Evolutionary conservation across 805 yeast species (phyloP), one percentile per base, ranked within the genome.

Genomic region (Wickerhamomyces pijperi): DNA sequence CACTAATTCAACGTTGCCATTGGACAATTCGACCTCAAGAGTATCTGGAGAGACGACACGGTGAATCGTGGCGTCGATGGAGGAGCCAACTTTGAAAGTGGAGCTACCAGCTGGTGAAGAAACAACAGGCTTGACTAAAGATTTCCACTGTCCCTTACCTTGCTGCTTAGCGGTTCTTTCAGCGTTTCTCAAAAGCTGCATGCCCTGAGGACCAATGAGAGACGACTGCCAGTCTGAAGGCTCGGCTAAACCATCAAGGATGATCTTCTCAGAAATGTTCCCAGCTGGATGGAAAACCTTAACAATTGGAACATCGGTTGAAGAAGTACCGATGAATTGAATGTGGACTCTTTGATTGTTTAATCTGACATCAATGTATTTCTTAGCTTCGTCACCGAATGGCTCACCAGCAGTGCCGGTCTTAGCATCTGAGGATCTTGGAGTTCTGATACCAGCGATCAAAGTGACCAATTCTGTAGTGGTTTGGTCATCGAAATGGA

Each of bases 171-270:
- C 92, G 1, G 65, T 53, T 44, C 67, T 72, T 55, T 83, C 94
- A 20, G 78, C 74, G 42, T 65, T 70, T 52, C 94, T 72, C 39
- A 82, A 67, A 28, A 55, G 53, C 2, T 69, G 48, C 87, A 85
- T 82, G 19, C 65, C 63, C 34, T 67, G 60, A 11, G 86, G 62
- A 5, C 95, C 95, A 41, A 85, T 63, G 33, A 75, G 49, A 13
- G 71, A 53, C 1, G 86, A 74, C 55, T 86, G 95, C 86, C 90
- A 79, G 55, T 85, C 94, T 19, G 77, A 72, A 31, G 19, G 19
- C 14, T 31, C 33, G 14, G 33, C 33, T 12, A 16, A 60, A 38
- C 86, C 88, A 50, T 77, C 72, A 34, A 74, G 77, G 68, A 76
- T 77, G 32, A 87, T 73, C 50, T 87, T 92, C 41, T 82, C 86